These are phyloP conservation scores for Massarina eburnea DNA, from an alignment of 2,329 filamentous ascomycete genomes.

Conservation along the genomic window DNA sequence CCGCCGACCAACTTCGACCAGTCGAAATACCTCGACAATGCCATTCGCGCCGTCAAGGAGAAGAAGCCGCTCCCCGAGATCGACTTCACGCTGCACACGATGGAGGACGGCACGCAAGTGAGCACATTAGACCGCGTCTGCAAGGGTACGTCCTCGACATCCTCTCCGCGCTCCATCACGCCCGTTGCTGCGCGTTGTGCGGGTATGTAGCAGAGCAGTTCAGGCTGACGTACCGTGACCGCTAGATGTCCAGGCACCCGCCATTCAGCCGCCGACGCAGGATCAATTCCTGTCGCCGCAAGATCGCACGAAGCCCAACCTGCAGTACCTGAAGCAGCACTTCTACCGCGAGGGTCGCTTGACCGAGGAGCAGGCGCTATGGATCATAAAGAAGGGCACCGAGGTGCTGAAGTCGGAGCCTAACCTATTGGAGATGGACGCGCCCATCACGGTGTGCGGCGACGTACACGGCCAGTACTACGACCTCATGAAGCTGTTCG, in stretches of 20 bases:
- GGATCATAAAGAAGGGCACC: slow-evolving; percentile 86
- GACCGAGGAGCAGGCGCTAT: slow-evolving; percentile 95
- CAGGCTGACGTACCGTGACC: slow-evolving; percentile 26
- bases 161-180: not conserved
- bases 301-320: slow-evolving; percentile 83
- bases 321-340: slow-evolving; percentile 95
- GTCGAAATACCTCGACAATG: slow-evolving; percentile 70
- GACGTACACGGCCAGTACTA: slow-evolving; percentile 99
- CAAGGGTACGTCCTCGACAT: slow-evolving; percentile 70
- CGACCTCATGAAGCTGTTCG: slow-evolving; percentile 98
- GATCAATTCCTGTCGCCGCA: slow-evolving; percentile 92
- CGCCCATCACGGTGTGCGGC: slow-evolving; percentile 96
- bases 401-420: slow-evolving; percentile 87
- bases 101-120: slow-evolving; percentile 96
- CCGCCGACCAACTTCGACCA: slow-evolving; percentile 38
- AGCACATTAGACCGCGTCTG: slow-evolving; percentile 94
- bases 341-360: slow-evolving; percentile 96
- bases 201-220: slow-evolving; percentile 4
- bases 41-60: slow-evolving; percentile 85
- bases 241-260: slow-evolving; percentile 94
- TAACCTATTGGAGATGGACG: slow-evolving; percentile 98
- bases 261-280: slow-evolving; percentile 87
- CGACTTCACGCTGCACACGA: slow-evolving; percentile 96
- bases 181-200: not conserved
- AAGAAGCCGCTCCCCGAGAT: slow-evolving; percentile 98